Base-by-base conservation (phyloP, 306 rosid species). In the Trifolium dubium region DNA sequence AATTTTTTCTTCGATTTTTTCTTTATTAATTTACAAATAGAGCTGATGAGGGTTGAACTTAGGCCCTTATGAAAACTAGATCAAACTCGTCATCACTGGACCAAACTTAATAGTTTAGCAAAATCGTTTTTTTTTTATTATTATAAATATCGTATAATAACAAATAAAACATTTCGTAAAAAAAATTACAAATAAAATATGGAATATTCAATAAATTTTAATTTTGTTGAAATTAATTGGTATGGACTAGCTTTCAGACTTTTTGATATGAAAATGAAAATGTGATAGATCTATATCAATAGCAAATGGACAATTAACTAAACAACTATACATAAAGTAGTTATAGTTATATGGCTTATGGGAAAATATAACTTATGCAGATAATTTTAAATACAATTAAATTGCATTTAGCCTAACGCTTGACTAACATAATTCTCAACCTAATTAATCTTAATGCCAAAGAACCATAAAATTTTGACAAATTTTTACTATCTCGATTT, bases 391-490 rank as follows among this genome's bases (percentile, higher is more conserved):
- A 63, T 39, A 30, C 60, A 51, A 12, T 8, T n/a, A 19, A 12
- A 4, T 46, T 49, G 83, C 78, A 44, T 79, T 35, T 54, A 19
- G 73, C 82, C 77, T 43, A 72, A 78, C 37, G 34, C 15, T 50
- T 62, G 35, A 35, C 56, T 56, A 28, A 28, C 10, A 5, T 37
- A 55, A 4, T 71, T 56, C 14, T 73, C 49, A 11, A 17, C 32
- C 31, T 30, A 32, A 55, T n/a, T n/a, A n/a, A 50, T 17, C 32
- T 43, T 44, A 28, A 5, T 40, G 18, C 79, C 19, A 51, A 51
- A 64, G 66, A 35, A 37, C 40, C 40, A 37, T 37, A 37, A 37
- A 37, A 37, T 37, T 37, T 37, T 37, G 40, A 37, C 40, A 37
- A 37, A 37, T 37, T 6, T 37, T 9, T 37, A 37, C 9, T 37